These are phyloP conservation scores for Debaryomycetaceae sp. DNA, from an alignment of 1,139 yeast species.

Conservation along the genomic window DNA sequence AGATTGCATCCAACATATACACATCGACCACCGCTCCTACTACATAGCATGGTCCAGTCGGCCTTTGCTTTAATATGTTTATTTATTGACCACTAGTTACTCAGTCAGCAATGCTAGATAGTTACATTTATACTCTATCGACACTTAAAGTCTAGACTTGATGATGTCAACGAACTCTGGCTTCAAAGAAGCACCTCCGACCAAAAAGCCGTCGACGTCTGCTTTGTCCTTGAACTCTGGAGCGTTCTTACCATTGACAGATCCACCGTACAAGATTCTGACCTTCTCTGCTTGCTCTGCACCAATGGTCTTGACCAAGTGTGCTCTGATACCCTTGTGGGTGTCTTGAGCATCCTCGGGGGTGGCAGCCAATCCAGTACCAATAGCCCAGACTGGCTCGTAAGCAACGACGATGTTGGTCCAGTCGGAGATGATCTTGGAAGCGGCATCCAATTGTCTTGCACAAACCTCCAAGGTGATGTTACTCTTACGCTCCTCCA, in stretches of 20 bases:
- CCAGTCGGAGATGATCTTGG: constrained; percentile 87
- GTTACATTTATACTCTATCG: not conserved
- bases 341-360: constrained; percentile 96
- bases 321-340: constrained; percentile 84
- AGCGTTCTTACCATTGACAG: constrained; percentile 95
- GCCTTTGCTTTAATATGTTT: too few species aligned
- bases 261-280: constrained; percentile 98
- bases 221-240: constrained; percentile 84
- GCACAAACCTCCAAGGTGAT: constrained; percentile 82
- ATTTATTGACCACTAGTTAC: not conserved
- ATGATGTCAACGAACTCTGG: constrained; percentile 96
- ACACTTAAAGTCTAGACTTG: constrained; percentile 75
- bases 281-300: constrained; percentile 68
- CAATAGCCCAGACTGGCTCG: constrained; percentile 99
- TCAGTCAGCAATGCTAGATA: not conserved
- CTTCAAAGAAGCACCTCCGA: constrained; percentile 99
- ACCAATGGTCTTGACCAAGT: constrained; percentile 75
- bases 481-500: constrained; percentile 90
- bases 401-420: constrained; percentile 89
- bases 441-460: constrained; percentile 87
- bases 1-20: not conserved
- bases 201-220: constrained; percentile 98
- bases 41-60: too few species aligned
- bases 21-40: not conserved
- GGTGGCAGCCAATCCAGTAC: constrained; percentile 99